phyloP scores from a whole-genome alignment of 495 filamentous ascomycete species.

The Penicillium waksmanii region DNA sequence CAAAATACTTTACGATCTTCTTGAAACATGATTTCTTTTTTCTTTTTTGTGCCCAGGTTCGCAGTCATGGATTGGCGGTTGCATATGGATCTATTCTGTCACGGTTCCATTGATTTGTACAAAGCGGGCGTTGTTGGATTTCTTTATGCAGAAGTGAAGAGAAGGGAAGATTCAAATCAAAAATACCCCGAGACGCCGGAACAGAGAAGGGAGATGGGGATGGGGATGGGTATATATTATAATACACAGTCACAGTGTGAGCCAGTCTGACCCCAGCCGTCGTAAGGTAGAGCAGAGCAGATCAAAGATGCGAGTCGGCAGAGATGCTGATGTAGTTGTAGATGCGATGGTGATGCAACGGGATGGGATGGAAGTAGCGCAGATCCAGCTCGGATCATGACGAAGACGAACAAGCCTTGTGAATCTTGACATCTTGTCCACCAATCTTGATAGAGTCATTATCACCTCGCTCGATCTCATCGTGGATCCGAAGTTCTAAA shows the following conservation, averaged over 20 bases:
- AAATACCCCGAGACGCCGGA: slow-evolving; percentile 43
- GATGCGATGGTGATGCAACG: not conserved
- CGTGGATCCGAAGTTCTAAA: slow-evolving; percentile 82
- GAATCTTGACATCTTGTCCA: slow-evolving; percentile 47
- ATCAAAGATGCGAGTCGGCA: slow-evolving; percentile 5
- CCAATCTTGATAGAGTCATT: slow-evolving; percentile 81
- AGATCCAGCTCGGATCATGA: slow-evolving; percentile 24
- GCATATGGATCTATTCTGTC: slow-evolving; percentile 27
- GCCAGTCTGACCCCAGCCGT: not conserved
- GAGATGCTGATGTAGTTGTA: not conserved
- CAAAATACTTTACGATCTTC: slow-evolving; percentile 1
- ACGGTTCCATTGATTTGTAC: slow-evolving; percentile 20
- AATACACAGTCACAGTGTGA: slow-evolving; percentile 36
- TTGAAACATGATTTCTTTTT: slow-evolving; percentile 7
- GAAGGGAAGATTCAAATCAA: slow-evolving; percentile 24
- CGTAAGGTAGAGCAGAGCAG: not conserved
- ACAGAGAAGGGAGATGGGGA: slow-evolving; percentile 1
- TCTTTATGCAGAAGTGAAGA: slow-evolving; percentile 36
- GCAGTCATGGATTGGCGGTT: slow-evolving; percentile 19
- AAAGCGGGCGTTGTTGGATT: slow-evolving; percentile 46
- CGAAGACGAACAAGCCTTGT: slow-evolving; percentile 50
- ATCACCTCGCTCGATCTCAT: slow-evolving; percentile 87
- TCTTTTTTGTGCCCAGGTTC: slow-evolving; percentile 14
- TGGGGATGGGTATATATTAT: slow-evolving; percentile 54
- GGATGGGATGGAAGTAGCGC: not conserved